Conservation (phyloP, 176 grass and related monocot species). For the Oryza australiensis region DNA sequence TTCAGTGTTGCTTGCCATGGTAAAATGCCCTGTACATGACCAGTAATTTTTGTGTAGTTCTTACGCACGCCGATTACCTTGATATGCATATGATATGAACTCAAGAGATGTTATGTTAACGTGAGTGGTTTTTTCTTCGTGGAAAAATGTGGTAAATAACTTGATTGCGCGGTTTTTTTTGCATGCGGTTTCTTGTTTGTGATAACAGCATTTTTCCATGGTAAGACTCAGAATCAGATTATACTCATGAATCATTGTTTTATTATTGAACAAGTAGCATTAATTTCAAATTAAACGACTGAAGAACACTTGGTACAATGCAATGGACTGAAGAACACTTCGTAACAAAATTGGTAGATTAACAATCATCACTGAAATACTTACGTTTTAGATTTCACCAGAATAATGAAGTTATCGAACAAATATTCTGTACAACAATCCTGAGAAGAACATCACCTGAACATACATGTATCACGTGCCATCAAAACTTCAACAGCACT, state of each 20-base stretch:
- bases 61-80: not conserved
- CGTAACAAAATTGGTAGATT: not conserved
- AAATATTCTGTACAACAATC: conserved; percentile 63
- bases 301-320: not conserved
- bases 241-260: not conserved
- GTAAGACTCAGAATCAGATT: not conserved
- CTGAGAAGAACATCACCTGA: conserved; percentile 35
- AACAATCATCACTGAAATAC: not conserved
- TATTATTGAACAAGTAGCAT: not conserved
- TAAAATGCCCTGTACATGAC: not conserved
- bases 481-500: conserved; percentile 45
- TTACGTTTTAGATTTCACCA: conserved; percentile 30
- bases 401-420: conserved; percentile 39
- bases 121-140: not conserved
- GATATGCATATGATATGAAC: conserved; percentile 2
- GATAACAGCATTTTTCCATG: not conserved
- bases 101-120: not conserved
- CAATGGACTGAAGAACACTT: not conserved
- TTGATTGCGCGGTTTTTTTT: not conserved
- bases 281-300: not conserved
- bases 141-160: not conserved
- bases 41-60: not conserved
- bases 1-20: not conserved
- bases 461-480: conserved; percentile 36
- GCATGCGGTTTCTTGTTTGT: not conserved